Evolutionary conservation across 73 alveolate species (phyloP).

Genomic region (Tetrahymena thermophila): DNA sequence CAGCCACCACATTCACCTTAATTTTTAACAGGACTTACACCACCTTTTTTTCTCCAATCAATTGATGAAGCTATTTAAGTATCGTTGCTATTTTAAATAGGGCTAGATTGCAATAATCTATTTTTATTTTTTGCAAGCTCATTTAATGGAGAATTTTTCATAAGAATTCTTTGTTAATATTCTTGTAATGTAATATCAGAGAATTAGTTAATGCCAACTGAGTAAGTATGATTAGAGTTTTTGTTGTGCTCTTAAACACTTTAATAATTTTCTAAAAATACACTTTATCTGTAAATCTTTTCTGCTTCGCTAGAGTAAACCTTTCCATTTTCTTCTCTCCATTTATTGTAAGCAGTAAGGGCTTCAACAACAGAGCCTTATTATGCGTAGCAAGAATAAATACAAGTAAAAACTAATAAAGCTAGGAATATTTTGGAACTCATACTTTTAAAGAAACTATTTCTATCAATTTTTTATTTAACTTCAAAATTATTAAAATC

Average conservation of each 20-base stretch:
- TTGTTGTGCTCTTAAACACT: not conserved
- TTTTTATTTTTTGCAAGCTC: not conserved
- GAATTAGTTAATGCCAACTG: slow-evolving; percentile 14
- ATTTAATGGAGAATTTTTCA: not conserved
- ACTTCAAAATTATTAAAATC: too few species aligned
- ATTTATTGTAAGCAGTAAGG: not conserved
- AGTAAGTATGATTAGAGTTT: not conserved
- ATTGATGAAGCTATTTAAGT: not conserved
- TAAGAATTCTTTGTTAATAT: not conserved
- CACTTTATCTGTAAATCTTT: not conserved
- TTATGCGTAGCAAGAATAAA: too few species aligned
- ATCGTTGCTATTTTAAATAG: not conserved
- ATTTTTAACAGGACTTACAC: slow-evolving; percentile 63
- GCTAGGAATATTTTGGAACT: too few species aligned
- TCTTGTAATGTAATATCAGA: slow-evolving; percentile 35
- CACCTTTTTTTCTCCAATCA: slow-evolving; percentile 57
- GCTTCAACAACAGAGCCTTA: not conserved
- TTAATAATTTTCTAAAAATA: slow-evolving; percentile 10
- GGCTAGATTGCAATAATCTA: not conserved
- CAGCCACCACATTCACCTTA: slow-evolving; percentile 78
- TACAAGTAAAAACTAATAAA: too few species aligned
- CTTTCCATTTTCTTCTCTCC: not conserved
- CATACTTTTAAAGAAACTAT: too few species aligned
- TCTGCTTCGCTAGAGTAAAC: not conserved
- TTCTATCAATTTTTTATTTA: too few species aligned